Conservation (phyloP, 345 rosid genomes). For the Populus euphratica region DNA sequence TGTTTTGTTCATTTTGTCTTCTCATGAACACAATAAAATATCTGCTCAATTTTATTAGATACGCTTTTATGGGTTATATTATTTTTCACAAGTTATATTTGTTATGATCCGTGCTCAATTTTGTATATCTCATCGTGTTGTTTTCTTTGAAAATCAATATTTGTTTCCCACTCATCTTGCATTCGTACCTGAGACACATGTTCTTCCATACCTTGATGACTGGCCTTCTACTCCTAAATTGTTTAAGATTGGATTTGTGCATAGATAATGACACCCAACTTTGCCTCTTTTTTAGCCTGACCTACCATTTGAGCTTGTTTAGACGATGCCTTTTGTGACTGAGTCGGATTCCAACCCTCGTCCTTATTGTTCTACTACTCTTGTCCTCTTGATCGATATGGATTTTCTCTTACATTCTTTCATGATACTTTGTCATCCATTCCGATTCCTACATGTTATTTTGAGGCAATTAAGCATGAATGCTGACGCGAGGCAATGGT, state of each 20-base stretch:
- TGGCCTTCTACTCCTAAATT: neutral
- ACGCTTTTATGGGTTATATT: neutral
- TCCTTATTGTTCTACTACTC: neutral
- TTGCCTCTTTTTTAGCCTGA: accelerated
- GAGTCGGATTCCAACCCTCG: too few species aligned
- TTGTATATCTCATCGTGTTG: neutral
- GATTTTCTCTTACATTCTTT: neutral
- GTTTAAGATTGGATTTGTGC: neutral
- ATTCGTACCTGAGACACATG: too few species aligned
- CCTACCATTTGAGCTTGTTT: too few species aligned
- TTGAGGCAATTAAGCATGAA: neutral
- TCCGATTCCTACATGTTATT: neutral
- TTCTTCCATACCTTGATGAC: neutral
- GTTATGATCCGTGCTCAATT: neutral
- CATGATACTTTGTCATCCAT: too few species aligned
- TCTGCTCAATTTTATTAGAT: neutral
- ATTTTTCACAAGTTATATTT: neutral
- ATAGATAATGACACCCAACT: too few species aligned
- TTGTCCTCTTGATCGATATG: neutral
- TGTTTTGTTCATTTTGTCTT: slow-evolving; percentile 2
- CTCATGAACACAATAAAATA: neutral
- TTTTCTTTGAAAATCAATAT: neutral
- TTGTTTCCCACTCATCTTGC: neutral
- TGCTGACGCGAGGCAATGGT: accelerated
- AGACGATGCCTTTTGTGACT: too few species aligned